Evolutionary conservation across 192 early-diverging fungal genomes (phyloP), one percentile per base, ranked within the genome.

Genomic region (Polychytrium aggregatum): DNA sequence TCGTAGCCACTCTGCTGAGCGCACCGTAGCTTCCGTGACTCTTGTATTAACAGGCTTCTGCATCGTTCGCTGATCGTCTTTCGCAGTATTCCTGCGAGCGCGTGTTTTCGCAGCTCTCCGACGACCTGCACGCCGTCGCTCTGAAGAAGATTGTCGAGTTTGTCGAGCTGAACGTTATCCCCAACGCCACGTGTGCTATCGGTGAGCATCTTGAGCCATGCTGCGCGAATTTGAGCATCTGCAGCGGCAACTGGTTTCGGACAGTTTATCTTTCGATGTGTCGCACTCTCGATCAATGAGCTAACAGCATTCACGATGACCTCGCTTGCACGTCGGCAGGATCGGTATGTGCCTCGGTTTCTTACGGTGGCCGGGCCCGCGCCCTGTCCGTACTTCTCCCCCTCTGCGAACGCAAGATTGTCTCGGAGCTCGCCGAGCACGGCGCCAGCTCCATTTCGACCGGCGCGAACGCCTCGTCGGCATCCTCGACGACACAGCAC

Each of bases 141-240:
- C 53, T 86, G 2, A 66, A 65, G 21, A 66, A 71, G 43, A 61
- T 90, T 7, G 57, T 71, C 2, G 71, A 81, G 6, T 79, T 81
- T 34, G 67, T 82, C n/a, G 56, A 60, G 20, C 57, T 60, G 4
- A 62, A 63, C 27, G 70, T 85, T 9, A 60, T 81, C 26, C 82
- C 82, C 11, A 83, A 77, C 58, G 86, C 87, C 8, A 70, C 76
- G 5, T 74, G 79, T 34, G 68, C 78, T 2, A 72, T 86, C 51
- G 84, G 75, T 42, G 44, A 55, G 14, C n/a, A n/a, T n/a, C n/a
- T n/a, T n/a, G n/a, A n/a, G n/a, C n/a, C n/a, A n/a, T n/a, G n/a
- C n/a, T n/a, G n/a, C n/a, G n/a, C n/a, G n/a, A n/a, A n/a, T n/a
- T n/a, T n/a, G n/a, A n/a, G n/a, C n/a, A n/a, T n/a, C n/a, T n/a